Percentiles rank a stretch among this genome's conserved stretches.
phyloP scores from a whole-genome alignment of 1,284 basidiomycete species.

The Ceratobasidium sp. region DNA sequence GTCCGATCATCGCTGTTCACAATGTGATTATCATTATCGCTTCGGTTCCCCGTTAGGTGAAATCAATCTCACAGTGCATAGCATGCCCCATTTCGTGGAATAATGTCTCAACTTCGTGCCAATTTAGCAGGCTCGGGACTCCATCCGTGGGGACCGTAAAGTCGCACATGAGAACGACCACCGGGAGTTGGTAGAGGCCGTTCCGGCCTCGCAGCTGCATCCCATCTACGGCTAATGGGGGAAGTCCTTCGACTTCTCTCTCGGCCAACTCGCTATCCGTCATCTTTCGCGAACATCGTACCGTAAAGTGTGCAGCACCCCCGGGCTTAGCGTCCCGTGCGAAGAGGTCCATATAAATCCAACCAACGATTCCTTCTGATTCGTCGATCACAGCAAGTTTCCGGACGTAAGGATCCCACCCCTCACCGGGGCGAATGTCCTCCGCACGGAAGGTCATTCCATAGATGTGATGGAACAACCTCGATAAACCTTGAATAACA shows the following conservation, averaged over 20 bases:
- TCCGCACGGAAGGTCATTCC: constrained; percentile 74
- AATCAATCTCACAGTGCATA: constrained; percentile 82
- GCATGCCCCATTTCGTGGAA: constrained; percentile 99
- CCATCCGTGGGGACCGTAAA: constrained; percentile 71
- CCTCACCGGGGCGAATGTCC: constrained; percentile 73
- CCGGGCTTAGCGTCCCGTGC: constrained; percentile 82
- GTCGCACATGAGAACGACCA: constrained; percentile 91
- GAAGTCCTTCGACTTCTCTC: constrained; percentile 37
- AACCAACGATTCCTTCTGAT: constrained; percentile 81
- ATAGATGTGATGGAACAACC: constrained; percentile 83
- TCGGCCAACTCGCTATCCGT: constrained; percentile 64
- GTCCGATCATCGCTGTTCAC: constrained; percentile 88
- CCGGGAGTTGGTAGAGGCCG: constrained; percentile 83
- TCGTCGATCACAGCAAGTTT: constrained; percentile 94
- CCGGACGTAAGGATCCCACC: constrained; percentile 86
- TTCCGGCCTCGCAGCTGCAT: constrained; percentile 60
- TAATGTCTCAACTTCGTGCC: constrained; percentile 93
- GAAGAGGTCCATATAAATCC: constrained; percentile 94
- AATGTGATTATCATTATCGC: background rate
- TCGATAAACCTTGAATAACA: constrained; percentile 83
- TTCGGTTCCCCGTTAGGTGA: constrained; percentile 28
- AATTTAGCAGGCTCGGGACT: constrained; percentile 78
- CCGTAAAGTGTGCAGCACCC: constrained; percentile 96
- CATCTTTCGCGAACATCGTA: constrained; percentile 88
- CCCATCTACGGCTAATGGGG: constrained; percentile 41